phyloP scores from a whole-genome alignment of 768 basidiomycete species.

The Boletus pseudo-olivaceus region DNA sequence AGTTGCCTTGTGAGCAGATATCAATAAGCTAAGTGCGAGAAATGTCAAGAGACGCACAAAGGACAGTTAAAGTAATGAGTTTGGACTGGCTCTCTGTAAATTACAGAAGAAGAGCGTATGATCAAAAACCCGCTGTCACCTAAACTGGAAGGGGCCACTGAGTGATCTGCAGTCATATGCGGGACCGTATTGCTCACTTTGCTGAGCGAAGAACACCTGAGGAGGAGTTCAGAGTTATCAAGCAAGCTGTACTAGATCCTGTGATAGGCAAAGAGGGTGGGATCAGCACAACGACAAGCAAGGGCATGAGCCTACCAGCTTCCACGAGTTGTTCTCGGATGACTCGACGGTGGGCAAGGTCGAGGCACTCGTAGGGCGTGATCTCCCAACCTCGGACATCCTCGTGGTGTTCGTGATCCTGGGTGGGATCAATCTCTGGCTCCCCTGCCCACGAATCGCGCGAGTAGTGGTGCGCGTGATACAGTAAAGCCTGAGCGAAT shows the following conservation, averaged over 20 bases:
- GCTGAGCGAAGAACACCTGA: conserved; percentile 73
- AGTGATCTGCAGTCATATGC: background rate
- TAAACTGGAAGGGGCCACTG: conserved; percentile 41
- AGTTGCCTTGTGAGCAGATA: conserved; percentile 25
- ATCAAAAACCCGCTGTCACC: conserved; percentile 80
- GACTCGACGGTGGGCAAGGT: conserved; percentile 69
- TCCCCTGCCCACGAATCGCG: conserved; percentile 77
- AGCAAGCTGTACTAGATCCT: conserved; percentile 86
- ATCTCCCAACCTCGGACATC: conserved; percentile 66
- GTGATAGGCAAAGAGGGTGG: background rate
- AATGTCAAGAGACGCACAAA: conserved; percentile 18
- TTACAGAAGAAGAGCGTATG: conserved; percentile 61
- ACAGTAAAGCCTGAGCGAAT: conserved; percentile 91
- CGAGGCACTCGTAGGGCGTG: conserved; percentile 66
- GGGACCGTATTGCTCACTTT: conserved; percentile 48
- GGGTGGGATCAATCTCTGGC: conserved; percentile 74
- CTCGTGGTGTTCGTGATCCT: conserved; percentile 66
- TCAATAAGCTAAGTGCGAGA: background rate
- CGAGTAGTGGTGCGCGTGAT: conserved; percentile 72
- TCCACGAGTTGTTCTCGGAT: conserved; percentile 60
- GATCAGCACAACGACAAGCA: conserved; percentile 9
- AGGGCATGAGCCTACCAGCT: conserved; percentile 39
- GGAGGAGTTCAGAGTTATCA: conserved; percentile 70
- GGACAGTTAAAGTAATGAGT: conserved; percentile 36
- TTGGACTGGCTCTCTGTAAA: conserved; percentile 41